Conservation (phyloP, 441 rosid genomes). For the Adansonia grandidieri region DNA sequence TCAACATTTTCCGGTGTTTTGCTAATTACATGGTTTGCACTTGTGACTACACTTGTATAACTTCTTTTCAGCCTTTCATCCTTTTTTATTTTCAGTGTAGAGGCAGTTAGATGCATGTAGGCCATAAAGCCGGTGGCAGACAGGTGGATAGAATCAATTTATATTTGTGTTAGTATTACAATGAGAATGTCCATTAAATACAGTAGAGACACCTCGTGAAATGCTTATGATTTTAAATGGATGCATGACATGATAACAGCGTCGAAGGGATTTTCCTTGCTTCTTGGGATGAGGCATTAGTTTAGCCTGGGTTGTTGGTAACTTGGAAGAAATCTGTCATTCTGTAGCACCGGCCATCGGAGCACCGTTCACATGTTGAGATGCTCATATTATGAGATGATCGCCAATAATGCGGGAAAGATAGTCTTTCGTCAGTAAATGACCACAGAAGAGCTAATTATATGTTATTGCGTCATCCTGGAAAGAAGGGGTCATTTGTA, state of each 20-base stretch:
- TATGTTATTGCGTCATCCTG: neutral
- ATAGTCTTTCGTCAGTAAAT: neutral
- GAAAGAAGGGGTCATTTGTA: neutral
- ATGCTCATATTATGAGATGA: neutral
- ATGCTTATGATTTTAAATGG: neutral
- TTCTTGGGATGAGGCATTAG: neutral
- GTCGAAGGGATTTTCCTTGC: neutral
- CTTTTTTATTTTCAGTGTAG: neutral
- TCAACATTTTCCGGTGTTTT: neutral
- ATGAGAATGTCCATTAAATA: neutral
- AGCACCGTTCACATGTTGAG: neutral
- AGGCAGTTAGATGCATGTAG: neutral
- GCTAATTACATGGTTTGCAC: neutral
- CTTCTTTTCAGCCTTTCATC: neutral
- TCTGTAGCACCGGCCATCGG: neutral
- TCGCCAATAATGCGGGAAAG: neutral
- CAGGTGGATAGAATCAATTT: slow-evolving; percentile 1
- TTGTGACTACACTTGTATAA: neutral
- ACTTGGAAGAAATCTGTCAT: neutral
- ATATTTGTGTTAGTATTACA: neutral
- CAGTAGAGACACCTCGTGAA: neutral
- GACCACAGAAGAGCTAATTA: neutral
- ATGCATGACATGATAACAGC: neutral
- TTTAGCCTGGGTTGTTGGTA: neutral
- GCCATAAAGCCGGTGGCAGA: neutral